phyloP scores from a whole-genome alignment of 345 rosid species.

The Psidium friedrichsthalianum region DNA sequence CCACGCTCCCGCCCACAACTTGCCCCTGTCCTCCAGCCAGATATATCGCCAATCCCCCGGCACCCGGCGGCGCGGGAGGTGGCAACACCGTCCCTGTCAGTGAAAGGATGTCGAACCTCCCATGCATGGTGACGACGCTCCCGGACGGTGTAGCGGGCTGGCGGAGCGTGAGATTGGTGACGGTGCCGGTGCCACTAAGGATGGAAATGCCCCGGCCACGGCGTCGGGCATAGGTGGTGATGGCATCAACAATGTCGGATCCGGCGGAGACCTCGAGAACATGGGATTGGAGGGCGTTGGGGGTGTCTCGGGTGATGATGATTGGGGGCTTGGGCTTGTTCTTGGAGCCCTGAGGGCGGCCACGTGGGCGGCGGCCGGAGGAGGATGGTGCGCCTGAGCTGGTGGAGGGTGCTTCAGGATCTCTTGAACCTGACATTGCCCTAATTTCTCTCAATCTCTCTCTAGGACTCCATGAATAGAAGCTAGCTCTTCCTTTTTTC shows the following conservation, averaged over 20 bases:
- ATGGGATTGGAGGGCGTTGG: constrained; percentile 54
- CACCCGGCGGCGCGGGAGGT: constrained; percentile 63
- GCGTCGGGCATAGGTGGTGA: constrained; percentile 41
- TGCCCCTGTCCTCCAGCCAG: constrained; percentile 73
- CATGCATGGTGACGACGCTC: constrained; percentile 55
- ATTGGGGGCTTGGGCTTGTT: constrained; percentile 65
- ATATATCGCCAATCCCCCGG: constrained; percentile 51
- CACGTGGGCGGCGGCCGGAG: constrained; percentile 52
- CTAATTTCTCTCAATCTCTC: constrained; percentile 7
- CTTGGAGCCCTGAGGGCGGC: constrained; percentile 67
- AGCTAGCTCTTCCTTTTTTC: background rate
- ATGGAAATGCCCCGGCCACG: constrained; percentile 61
- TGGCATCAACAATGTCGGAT: constrained; percentile 43
- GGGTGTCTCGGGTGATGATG: constrained; percentile 54
- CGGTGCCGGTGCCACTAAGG: constrained; percentile 52
- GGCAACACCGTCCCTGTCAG: constrained; percentile 60
- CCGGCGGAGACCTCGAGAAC: constrained; percentile 53
- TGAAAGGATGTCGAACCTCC: constrained; percentile 64
- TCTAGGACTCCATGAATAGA: background rate
- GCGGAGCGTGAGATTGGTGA: constrained; percentile 48
- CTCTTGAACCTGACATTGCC: constrained; percentile 4
- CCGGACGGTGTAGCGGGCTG: constrained; percentile 51
- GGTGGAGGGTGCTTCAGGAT: constrained; percentile 24
- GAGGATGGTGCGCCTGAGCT: constrained; percentile 17
- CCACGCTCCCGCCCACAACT: constrained; percentile 65